Evolutionary conservation across 2,329 filamentous ascomycete genomes (phyloP).

Genomic region (Pseudocercospora fuligena): DNA sequence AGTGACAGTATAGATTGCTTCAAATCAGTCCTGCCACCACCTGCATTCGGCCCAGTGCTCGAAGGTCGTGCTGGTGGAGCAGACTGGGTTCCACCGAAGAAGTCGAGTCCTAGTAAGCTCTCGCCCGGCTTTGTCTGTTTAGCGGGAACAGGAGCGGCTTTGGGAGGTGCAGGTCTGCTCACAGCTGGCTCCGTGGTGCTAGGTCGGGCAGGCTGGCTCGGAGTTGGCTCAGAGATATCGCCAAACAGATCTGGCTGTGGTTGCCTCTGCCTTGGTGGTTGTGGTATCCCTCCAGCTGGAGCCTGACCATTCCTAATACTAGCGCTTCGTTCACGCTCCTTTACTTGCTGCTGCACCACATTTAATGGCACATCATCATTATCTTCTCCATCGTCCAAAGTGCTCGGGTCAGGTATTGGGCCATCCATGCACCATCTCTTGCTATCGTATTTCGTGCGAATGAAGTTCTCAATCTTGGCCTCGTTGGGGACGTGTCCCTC

Average conservation of each 20-base stretch:
- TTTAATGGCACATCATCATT: conserved; percentile 80
- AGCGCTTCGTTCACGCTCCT: conserved; percentile 48
- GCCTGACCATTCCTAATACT: conserved; percentile 48
- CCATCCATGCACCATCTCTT: conserved; percentile 99
- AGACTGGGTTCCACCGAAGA: conserved; percentile 75
- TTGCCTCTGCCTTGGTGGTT: conserved; percentile 38
- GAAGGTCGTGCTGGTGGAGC: conserved; percentile 76
- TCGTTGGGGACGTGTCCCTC: conserved; percentile 91
- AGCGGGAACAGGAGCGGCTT: conserved; percentile 44
- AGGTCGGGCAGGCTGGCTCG: conserved; percentile 61
- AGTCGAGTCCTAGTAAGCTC: conserved; percentile 89
- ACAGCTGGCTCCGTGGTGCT: conserved; percentile 77
- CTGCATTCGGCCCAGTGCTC: conserved; percentile 68
- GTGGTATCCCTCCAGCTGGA: conserved; percentile 21
- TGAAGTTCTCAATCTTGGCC: conserved; percentile 99
- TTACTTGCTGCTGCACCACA: conserved; percentile 72
- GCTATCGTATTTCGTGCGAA: conserved; percentile 97
- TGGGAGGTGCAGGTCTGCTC: conserved; percentile 51
- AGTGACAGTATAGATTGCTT: conserved; percentile 97
- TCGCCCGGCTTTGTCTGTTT: conserved; percentile 74
- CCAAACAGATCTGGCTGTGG: conserved; percentile 79
- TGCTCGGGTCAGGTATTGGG: conserved; percentile 87
- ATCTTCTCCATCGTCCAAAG: conserved; percentile 71
- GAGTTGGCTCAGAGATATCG: conserved; percentile 64
- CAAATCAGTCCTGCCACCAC: conserved; percentile 80